Evolutionary conservation across 1,284 basidiomycete genomes (phyloP).

Genomic region (Lentinula novae-zelandiae): DNA sequence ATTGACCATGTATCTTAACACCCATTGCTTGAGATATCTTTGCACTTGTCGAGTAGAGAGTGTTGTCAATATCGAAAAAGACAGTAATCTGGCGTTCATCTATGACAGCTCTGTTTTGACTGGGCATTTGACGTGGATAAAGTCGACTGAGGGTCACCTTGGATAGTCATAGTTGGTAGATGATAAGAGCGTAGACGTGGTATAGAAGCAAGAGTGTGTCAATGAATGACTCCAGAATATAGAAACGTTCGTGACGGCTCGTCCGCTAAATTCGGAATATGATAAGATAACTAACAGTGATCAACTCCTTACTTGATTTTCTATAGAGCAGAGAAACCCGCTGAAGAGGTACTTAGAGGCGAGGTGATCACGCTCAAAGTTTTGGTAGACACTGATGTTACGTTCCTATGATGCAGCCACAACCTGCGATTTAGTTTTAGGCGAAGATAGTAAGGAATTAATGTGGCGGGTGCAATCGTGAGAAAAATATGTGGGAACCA

Average conservation of each 20-base stretch:
- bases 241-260: not conserved
- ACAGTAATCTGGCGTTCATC: constrained; percentile 56
- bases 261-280: not conserved
- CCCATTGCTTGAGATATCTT: constrained; percentile 81
- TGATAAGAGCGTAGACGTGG: not conserved
- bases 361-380: no score
- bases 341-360: no score
- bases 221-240: not conserved
- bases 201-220: not conserved
- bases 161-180: not conserved
- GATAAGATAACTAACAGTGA: not conserved
- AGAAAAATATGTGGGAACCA: not conserved
- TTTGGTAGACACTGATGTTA: no score
- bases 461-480: not conserved
- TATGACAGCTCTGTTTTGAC: constrained; percentile 4
- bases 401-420: no score
- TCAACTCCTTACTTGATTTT: not conserved
- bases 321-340: not conserved
- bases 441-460: no score
- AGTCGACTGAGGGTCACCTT: constrained; percentile 11
- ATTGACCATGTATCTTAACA: constrained; percentile 68
- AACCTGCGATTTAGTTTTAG: no score
- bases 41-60: constrained; percentile 74
- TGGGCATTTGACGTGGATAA: not conserved
- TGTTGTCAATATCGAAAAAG: constrained; percentile 89